These are phyloP conservation scores for Wickerhamiella sergipiensis DNA, from an alignment of 805 yeast genomes.

Conservation along the genomic window DNA sequence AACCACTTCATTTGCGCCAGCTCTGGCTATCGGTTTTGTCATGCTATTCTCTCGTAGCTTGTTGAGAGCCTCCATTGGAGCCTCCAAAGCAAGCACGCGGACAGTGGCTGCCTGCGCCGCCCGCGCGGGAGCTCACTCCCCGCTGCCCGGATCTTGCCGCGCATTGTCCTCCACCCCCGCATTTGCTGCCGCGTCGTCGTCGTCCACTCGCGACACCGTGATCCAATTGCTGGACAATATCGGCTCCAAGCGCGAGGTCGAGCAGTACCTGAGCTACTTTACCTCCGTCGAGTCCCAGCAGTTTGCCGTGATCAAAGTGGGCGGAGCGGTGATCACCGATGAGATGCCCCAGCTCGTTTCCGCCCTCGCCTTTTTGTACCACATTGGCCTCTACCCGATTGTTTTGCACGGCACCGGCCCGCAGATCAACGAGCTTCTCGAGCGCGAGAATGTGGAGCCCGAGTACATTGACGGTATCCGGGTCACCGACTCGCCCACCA, in stretches of 20 bases:
- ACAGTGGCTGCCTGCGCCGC: neutral
- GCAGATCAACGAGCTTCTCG: conserved; percentile 87
- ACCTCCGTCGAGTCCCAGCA: conserved; percentile 85
- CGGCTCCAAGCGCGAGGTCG: conserved; percentile 95
- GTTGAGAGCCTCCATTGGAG: neutral
- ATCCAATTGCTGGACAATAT: conserved; percentile 89
- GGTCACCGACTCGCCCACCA: conserved; percentile 85
- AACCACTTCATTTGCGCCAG: neutral
- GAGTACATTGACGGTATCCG: conserved; percentile 93
- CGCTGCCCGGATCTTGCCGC: neutral
- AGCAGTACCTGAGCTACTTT: conserved; percentile 91
- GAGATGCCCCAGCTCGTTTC: conserved; percentile 88
- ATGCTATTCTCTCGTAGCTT: neutral
- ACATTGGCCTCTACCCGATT: conserved; percentile 93
- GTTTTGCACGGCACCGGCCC: conserved; percentile 99
- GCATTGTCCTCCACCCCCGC: neutral
- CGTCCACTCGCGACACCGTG: conserved; percentile 79
- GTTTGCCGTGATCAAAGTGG: conserved; percentile 96
- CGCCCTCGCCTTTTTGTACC: conserved; percentile 89
- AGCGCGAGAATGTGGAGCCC: conserved; percentile 90
- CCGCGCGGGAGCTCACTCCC: neutral
- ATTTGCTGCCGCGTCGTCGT: neutral
- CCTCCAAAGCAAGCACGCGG: neutral
- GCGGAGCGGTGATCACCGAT: conserved; percentile 97
- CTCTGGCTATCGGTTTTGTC: neutral